Evolutionary conservation across 1,139 yeast genomes (phyloP).

Genomic region (Sugiyamaella paludigena): DNA sequence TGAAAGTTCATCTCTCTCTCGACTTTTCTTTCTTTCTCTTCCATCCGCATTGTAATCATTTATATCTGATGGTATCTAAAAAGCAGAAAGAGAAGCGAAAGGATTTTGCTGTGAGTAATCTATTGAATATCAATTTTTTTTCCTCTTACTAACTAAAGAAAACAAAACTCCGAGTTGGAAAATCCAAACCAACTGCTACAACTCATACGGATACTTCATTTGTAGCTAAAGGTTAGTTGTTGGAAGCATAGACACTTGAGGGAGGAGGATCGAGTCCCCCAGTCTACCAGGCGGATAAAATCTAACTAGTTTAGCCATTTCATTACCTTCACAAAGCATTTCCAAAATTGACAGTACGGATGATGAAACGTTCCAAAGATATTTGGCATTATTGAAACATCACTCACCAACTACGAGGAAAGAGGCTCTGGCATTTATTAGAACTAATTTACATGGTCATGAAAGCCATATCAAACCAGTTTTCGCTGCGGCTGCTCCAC

Average conservation of each 20-base stretch:
- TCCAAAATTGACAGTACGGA: slow-evolving; percentile 19
- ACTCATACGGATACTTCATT: slow-evolving; percentile 86
- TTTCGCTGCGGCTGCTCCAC: slow-evolving; percentile 54
- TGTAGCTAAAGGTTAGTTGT: slow-evolving; percentile 50
- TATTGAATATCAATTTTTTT: not conserved
- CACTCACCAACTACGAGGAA: slow-evolving; percentile 72
- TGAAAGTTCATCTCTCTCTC: too few species aligned
- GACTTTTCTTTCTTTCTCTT: too few species aligned
- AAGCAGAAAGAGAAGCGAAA: slow-evolving; percentile 68
- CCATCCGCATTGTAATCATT: too few species aligned
- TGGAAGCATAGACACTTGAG: not conserved
- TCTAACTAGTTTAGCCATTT: slow-evolving; percentile 21
- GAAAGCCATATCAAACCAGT: slow-evolving; percentile 51
- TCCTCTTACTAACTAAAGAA: slow-evolving; percentile 40
- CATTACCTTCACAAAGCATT: slow-evolving; percentile 36
- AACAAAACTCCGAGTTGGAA: slow-evolving; percentile 86
- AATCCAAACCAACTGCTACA: slow-evolving; percentile 63
- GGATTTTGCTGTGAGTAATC: slow-evolving; percentile 53
- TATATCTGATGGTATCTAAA: slow-evolving; percentile 31
- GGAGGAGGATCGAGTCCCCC: too few species aligned
- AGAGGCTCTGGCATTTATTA: slow-evolving; percentile 54
- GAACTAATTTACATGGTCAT: slow-evolving; percentile 23
- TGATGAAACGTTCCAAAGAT: slow-evolving; percentile 37
- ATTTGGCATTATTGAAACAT: slow-evolving; percentile 67
- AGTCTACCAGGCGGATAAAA: too few species aligned